These are phyloP conservation scores for Allium fistulosum DNA, from an alignment of 106 monocot genomes.

Conservation along the genomic window DNA sequence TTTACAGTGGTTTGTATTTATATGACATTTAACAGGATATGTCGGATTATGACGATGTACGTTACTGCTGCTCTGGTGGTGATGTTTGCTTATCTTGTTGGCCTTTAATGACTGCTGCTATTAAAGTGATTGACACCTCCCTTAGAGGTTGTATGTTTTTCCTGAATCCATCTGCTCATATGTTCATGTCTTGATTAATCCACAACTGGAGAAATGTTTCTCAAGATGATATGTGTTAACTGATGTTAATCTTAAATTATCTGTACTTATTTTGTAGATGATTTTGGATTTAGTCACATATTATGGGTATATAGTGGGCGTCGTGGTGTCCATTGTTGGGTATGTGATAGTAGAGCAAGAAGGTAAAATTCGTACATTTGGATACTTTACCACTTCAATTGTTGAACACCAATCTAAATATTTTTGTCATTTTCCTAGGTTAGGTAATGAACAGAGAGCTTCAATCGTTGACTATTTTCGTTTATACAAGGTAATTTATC, in stretches of 20 bases:
- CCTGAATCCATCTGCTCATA: neutral
- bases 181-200: neutral
- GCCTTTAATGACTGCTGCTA: constrained; percentile 95
- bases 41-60: constrained; percentile 92
- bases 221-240: neutral
- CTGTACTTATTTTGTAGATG: constrained; percentile 41
- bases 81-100: constrained; percentile 88
- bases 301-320: constrained; percentile 97
- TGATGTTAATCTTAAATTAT: neutral
- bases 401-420: neutral
- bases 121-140: constrained; percentile 81
- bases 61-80: constrained; percentile 94
- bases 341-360: constrained; percentile 95
- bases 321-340: constrained; percentile 99
- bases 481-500: constrained; percentile 65
- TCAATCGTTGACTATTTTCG: constrained; percentile 82
- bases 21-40: constrained; percentile 55
- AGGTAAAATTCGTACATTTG: constrained; percentile 29
- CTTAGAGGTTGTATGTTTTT: constrained; percentile 66
- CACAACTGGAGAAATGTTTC: neutral
- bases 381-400: neutral
- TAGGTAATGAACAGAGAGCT: constrained; percentile 81
- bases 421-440: constrained; percentile 30
- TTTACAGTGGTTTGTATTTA: neutral
- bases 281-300: constrained; percentile 98